Evolutionary conservation across 2,329 filamentous ascomycete genomes (phyloP), one percentile per base, ranked within the genome.

Genomic region (Pyricularia sp.): DNA sequence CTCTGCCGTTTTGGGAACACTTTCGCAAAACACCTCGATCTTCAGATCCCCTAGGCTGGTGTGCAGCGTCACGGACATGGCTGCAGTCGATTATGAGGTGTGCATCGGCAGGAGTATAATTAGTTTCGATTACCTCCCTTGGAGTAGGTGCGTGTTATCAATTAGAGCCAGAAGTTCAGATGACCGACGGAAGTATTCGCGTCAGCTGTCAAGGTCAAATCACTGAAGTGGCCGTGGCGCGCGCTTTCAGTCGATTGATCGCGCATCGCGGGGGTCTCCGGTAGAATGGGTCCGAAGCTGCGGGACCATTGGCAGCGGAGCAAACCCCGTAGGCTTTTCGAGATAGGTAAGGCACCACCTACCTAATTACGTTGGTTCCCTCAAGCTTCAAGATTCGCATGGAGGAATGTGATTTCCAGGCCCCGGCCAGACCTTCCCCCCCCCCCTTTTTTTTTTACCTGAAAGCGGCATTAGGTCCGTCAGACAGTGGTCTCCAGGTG

Each of bases 1-100:
- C 81, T 97, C 92, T 71, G 93, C 91, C 0, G 95, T 97, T 79
- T 94, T 94, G 71, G 95, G 95, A 36, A 97, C 93, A 74, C 92
- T 90, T 78, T 97, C 93, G 82, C 94, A 98, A 82, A 97, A 98
- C 73, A 99, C 84, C 79, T 98, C 95, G 74, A 98, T 87, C 82
- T 98, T 99, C 77, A 99, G 85, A 80, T 95, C 90, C 77, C 95
- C 95, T 68, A 91, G 86, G 67, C 89, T 92, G 66, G 95, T 99
- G 80, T 97, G 93, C 17, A 99, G 86, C 12, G 88, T 90, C 71
- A 89, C 86, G 14, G 88, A 90, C 88, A 90, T 89, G 12, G 42
- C 20, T 55, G 12, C 33, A 42, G 14, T 17, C 33, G 33, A 42
- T 42, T 42, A 42, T 55, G 42, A n/a, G 42, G 42, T 55, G 20